These are phyloP conservation scores for Cladosporium sp. DNA, from an alignment of 2,329 filamentous ascomycete genomes.

Conservation along the genomic window DNA sequence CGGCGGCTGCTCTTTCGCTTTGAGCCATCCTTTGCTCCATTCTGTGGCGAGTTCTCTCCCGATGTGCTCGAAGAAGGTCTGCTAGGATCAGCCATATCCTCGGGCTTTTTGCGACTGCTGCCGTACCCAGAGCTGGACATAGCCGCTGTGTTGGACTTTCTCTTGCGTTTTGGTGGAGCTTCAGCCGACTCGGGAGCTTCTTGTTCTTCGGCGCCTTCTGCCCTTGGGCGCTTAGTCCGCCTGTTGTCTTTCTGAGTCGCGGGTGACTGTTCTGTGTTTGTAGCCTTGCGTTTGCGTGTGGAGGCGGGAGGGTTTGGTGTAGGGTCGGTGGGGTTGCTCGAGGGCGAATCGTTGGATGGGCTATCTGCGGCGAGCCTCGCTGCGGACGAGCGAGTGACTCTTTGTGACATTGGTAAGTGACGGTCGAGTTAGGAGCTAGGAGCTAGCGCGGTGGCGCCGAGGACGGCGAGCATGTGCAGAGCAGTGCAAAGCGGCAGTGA, in stretches of 20 bases:
- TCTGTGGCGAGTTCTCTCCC: conserved; percentile 60
- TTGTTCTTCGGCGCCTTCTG: conserved; percentile 42
- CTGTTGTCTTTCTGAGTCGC: conserved; percentile 44
- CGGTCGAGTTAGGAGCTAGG: conserved; percentile 14
- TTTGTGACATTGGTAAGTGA: conserved; percentile 79
- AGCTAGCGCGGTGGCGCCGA: conserved; percentile 14
- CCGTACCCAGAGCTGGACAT: conserved; percentile 76
- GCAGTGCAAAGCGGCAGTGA: conserved; percentile 5
- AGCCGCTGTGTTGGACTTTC: conserved; percentile 47
- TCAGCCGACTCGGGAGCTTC: conserved; percentile 37
- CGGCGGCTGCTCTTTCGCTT: conserved; percentile 75
- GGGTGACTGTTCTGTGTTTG: conserved; percentile 55
- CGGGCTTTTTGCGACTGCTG: conserved; percentile 21
- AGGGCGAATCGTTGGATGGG: conserved; percentile 41
- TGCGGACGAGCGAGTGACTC: conserved; percentile 83
- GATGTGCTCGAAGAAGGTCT: conserved; percentile 66
- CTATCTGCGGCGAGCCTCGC: conserved; percentile 79
- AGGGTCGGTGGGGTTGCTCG: conserved; percentile 24
- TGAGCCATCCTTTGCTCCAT: conserved; percentile 61
- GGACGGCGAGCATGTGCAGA: conserved; percentile 16
- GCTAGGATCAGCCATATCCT: conserved; percentile 30
- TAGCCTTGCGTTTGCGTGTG: conserved; percentile 73
- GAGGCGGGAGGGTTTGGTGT: conserved; percentile 40
- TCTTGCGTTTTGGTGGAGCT: conserved; percentile 60
- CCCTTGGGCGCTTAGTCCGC: conserved; percentile 63